A percentile compares a stretch with the other conserved stretches of the same genome.
Evolutionary conservation across 176 grass and related monocot genomes (phyloP).

Genomic region (Aegilops longissima): DNA sequence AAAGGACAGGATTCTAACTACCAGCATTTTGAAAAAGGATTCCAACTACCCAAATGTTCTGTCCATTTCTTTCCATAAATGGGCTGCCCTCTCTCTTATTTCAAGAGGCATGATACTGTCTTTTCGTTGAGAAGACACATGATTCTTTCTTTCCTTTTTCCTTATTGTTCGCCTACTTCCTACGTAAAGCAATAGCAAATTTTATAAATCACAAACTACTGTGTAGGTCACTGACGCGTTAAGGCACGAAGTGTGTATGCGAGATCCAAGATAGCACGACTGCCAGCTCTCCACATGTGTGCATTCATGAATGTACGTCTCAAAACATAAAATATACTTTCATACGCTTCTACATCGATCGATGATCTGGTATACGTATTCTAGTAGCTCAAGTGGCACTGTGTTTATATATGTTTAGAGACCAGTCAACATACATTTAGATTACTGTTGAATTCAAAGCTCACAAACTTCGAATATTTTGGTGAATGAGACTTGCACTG

Average conservation of each 20-base stretch:
- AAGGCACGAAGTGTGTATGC: not conserved
- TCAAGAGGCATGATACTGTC: not conserved
- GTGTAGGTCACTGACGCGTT: not conserved
- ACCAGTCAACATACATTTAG: not conserved
- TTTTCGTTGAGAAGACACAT: not conserved
- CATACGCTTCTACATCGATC: not conserved
- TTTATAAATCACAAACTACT: not conserved
- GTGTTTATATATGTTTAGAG: not conserved
- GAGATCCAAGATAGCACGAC: not conserved
- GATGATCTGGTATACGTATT: not conserved
- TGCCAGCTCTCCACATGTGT: not conserved
- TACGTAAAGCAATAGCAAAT: not conserved
- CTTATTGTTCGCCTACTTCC: not conserved
- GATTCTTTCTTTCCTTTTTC: not conserved
- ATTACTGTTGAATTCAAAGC: not conserved
- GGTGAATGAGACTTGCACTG: not conserved
- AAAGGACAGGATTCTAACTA: slow-evolving; percentile 3
- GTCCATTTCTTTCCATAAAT: not conserved
- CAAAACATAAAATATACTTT: not conserved
- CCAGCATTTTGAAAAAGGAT: not conserved
- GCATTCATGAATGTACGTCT: not conserved
- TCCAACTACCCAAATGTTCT: slow-evolving; percentile 13
- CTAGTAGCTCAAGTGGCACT: not conserved
- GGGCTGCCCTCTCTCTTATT: slow-evolving; percentile 7
- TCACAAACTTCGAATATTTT: not conserved